Base-by-base conservation (phyloP, 78 protist species). In the Tieghemostelium lacteum region DNA sequence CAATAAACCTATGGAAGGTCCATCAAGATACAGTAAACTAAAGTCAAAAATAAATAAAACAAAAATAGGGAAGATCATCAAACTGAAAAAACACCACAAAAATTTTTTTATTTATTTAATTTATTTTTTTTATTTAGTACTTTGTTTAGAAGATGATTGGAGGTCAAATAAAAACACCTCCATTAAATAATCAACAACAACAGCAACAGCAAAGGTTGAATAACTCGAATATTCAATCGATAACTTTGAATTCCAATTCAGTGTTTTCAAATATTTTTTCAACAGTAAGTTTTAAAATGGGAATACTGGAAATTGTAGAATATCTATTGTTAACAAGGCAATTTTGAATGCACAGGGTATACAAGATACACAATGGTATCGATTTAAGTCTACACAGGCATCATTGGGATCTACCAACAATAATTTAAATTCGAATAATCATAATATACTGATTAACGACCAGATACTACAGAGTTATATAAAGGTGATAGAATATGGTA, bases 401-500 rank as follows among this genome's bases (percentile, higher is more conserved):
- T 45, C 52, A 45, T 45, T 45, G 10, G 52, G 6, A 45, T 45
- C 52, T 14, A 14, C 52, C 6, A 14, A 6, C 6, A 45, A 39
- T 31, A 61, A 22, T 75, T 28, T 3, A 8, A 40, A 62, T 42
- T 52, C 0, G 20, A 52, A 61, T 33, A 75, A 75, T 34, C 54
- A 37, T 50, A 36, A 63, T 16, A 17, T 28, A 4, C 33, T 63
- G 29, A 52, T 76, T n/a, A 63, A 76, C 33, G 86, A 76, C 17
- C 86, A 72, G 20, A 76, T 76, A n/a, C 14, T 76, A 49, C 52
- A 20, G 26, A 26, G 57, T n/a, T 66, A 78, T 78, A 16, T 78
- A 24, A 78, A 78, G 65, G n/a, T 70, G n/a, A 78, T 78, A 24
- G 88, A 78, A 55, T 8, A 24, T 19, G 73, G 73, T 5, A 40